Percentiles rank a stretch among this genome's conserved stretches.
Evolutionary conservation across 2,329 filamentous ascomycete genomes (phyloP).

Genomic region (Neoscytalidium dimidiatum): DNA sequence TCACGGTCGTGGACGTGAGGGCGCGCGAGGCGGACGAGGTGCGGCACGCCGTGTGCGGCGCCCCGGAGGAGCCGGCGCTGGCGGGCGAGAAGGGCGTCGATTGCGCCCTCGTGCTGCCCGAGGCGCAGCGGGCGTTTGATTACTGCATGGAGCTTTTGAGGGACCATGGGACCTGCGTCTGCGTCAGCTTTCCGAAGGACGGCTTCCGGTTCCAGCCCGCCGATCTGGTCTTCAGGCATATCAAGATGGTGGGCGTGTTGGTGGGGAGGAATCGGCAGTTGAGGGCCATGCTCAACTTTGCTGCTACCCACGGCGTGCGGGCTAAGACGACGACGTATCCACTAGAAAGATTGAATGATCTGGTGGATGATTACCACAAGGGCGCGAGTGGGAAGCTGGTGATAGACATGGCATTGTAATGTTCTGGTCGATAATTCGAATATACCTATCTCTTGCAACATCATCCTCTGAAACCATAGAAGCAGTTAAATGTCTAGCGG

Average conservation of each 20-base stretch:
- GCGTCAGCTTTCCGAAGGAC: neutral
- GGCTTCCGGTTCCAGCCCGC: neutral
- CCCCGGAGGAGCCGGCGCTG: neutral
- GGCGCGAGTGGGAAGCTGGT: constrained; percentile 2
- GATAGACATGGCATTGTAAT: neutral
- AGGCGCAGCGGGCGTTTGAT: neutral
- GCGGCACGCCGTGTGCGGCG: neutral
- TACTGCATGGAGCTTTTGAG: neutral
- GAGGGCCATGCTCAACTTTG: neutral
- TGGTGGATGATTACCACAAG: constrained; percentile 1
- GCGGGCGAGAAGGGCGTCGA: neutral
- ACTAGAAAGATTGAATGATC: neutral
- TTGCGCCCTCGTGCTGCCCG: neutral
- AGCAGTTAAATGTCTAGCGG: too few relatives aligned
- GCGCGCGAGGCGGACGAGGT: neutral
- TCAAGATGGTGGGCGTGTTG: constrained; percentile 18
- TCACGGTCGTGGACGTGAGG: neutral
- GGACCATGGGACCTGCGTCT: neutral
- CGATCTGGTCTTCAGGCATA: constrained; percentile 20
- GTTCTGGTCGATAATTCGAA: too few relatives aligned
- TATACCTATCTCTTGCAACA: too few relatives aligned
- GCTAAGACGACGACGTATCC: constrained; percentile 7
- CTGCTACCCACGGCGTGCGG: neutral
- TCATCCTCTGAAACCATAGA: too few relatives aligned
- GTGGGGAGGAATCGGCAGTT: constrained; percentile 4